Evolutionary conservation across 78 protist species (phyloP).

Genomic region (Planoprotostelium fungivorum): DNA sequence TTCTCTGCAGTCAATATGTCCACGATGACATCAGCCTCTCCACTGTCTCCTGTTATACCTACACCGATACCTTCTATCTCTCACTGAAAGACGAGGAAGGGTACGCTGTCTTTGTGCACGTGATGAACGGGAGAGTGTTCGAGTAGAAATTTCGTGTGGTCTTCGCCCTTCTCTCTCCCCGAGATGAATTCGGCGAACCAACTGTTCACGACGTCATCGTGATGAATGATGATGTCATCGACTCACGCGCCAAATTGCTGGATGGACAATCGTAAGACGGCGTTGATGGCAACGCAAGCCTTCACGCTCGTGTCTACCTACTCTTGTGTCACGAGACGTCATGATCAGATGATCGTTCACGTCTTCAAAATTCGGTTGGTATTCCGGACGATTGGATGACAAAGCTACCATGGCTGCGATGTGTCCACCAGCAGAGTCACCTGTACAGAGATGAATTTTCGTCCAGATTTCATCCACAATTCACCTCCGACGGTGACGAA

Average conservation of each 20-base stretch:
- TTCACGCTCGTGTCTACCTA: background rate
- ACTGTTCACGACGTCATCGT: background rate
- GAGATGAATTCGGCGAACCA: background rate
- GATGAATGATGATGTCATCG: background rate
- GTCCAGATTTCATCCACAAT: background rate
- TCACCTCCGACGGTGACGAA: background rate
- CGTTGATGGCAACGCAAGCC: background rate
- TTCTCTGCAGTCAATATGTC: background rate
- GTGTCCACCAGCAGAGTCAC: background rate
- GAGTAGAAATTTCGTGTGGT: background rate
- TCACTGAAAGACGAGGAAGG: background rate
- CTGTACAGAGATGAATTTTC: background rate
- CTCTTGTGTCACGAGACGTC: background rate
- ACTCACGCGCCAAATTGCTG: background rate
- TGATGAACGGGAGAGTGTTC: background rate
- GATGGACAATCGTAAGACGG: background rate
- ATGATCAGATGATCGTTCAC: background rate
- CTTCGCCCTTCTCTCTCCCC: background rate
- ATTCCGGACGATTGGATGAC: background rate
- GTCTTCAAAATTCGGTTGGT: background rate
- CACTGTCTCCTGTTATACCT: background rate
- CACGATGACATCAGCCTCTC: background rate
- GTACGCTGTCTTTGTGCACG: background rate
- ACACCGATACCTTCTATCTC: background rate
- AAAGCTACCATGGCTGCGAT: background rate